Evolutionary conservation across 257 asterid species (phyloP).

Genomic region (Misopates orontium): DNA sequence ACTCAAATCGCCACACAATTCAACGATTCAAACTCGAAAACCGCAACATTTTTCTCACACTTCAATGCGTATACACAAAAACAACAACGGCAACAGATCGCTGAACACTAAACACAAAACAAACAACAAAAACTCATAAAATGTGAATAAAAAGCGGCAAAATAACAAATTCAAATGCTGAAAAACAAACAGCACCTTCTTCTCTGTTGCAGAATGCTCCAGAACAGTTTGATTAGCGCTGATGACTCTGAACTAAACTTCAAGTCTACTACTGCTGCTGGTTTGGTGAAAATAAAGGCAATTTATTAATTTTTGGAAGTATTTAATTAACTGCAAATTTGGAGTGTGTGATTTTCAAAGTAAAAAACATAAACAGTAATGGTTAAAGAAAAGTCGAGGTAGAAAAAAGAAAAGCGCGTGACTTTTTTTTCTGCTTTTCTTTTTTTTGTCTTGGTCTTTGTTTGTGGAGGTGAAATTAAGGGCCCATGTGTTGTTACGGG

Average conservation of each 20-base stretch:
- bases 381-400: constrained; percentile 18
- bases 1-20: too few species aligned
- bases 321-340: neutral
- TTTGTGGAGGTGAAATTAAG: too few species aligned
- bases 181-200: constrained; percentile 19
- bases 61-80: too few species aligned
- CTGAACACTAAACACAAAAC: constrained; percentile 15
- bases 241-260: too few species aligned
- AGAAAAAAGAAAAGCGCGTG: constrained; percentile 27
- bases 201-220: too few species aligned
- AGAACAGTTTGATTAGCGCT: too few species aligned
- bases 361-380: neutral
- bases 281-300: neutral
- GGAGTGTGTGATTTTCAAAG: neutral
- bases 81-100: constrained; percentile 33
- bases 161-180: constrained; percentile 18
- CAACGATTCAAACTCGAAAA: too few species aligned
- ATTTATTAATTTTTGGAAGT: neutral
- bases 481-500: too few species aligned
- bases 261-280: too few species aligned
- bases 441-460: neutral
- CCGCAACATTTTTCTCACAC: too few species aligned
- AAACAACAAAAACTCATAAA: neutral
- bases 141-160: constrained; percentile 4
- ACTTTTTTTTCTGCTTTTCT: constrained; percentile 1